Evolutionary conservation across 2,329 filamentous ascomycete species (phyloP).

Genomic region (Helminthosporium solani): DNA sequence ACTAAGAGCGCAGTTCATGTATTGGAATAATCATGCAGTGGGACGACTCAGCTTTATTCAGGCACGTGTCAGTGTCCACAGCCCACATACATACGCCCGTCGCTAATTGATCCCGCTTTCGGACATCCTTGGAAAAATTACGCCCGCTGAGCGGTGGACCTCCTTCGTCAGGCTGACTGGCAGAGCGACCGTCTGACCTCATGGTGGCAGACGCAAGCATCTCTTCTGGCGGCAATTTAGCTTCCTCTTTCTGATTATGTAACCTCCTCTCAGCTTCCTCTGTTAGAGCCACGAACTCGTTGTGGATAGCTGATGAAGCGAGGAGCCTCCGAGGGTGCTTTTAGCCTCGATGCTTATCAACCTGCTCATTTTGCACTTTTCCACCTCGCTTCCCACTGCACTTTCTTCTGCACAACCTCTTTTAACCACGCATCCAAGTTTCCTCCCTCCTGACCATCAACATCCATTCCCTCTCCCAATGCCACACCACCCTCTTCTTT

Average conservation of each 20-base stretch:
- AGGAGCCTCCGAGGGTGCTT: neutral
- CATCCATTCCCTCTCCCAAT: slow-evolving; percentile 43
- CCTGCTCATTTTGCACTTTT: slow-evolving; percentile 33
- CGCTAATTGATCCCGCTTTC: neutral
- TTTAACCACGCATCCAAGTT: slow-evolving; percentile 44
- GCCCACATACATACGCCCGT: neutral
- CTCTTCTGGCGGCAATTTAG: too few species aligned
- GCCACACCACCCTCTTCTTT: slow-evolving; percentile 40
- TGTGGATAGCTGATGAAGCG: neutral
- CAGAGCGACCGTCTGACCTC: neutral
- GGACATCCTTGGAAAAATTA: neutral
- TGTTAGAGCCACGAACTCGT: neutral
- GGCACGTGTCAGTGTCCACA: neutral
- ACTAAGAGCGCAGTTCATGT: neutral
- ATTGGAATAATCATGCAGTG: neutral
- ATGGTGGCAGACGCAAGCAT: neutral
- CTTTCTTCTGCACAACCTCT: slow-evolving; percentile 43
- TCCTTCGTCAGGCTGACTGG: neutral
- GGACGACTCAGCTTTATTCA: neutral
- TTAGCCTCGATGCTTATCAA: neutral
- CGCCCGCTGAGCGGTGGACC: neutral
- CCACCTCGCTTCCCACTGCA: slow-evolving; percentile 45
- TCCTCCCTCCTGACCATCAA: slow-evolving; percentile 34
- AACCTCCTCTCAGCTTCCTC: too few species aligned
- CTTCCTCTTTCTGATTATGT: too few species aligned